Evolutionary conservation across 2,329 filamentous ascomycete genomes (phyloP).

Genomic region (Pyrenophora graminea): DNA sequence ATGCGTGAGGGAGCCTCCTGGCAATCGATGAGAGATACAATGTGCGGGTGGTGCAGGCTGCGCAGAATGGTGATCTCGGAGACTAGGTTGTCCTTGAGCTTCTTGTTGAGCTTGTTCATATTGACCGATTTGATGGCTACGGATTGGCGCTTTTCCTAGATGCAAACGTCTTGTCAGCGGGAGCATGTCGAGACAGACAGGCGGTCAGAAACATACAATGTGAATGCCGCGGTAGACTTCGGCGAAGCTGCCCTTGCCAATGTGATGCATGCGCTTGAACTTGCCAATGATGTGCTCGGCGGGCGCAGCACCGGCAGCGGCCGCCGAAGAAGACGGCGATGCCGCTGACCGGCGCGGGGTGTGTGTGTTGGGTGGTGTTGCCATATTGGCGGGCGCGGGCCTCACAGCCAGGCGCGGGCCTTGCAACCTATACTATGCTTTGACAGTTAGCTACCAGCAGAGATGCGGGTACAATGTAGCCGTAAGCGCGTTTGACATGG

Average conservation of each 20-base stretch:
- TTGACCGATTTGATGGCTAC: slow-evolving; percentile 98
- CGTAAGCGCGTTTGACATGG: slow-evolving; percentile 47
- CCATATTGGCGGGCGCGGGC: slow-evolving; percentile 44
- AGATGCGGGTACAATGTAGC: slow-evolving; percentile 46
- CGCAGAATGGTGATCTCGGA: slow-evolving; percentile 96
- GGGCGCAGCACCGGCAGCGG: slow-evolving; percentile 13
- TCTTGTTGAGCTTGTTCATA: slow-evolving; percentile 86
- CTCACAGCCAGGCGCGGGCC: slow-evolving; percentile 31
- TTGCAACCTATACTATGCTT: slow-evolving; percentile 7
- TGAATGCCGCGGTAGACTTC: slow-evolving; percentile 89
- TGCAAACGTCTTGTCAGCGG: slow-evolving; percentile 20
- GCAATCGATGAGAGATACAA: slow-evolving; percentile 94
- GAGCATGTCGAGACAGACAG: background rate
- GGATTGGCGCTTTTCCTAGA: slow-evolving; percentile 73
- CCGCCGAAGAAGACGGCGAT: slow-evolving; percentile 39
- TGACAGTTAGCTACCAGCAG: slow-evolving; percentile 39
- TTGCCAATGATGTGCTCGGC: slow-evolving; percentile 63
- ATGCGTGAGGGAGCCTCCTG: slow-evolving; percentile 85
- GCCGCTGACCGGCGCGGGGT: slow-evolving; percentile 44
- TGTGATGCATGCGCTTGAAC: slow-evolving; percentile 83
- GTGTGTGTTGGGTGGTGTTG: slow-evolving; percentile 37
- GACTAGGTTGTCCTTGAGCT: slow-evolving; percentile 94
- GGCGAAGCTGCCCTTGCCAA: slow-evolving; percentile 97
- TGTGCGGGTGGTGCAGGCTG: slow-evolving; percentile 91
- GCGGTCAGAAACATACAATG: slow-evolving; percentile 61